Conservation (phyloP, 148 eudicot species). For the Rhododendron vialii region DNA sequence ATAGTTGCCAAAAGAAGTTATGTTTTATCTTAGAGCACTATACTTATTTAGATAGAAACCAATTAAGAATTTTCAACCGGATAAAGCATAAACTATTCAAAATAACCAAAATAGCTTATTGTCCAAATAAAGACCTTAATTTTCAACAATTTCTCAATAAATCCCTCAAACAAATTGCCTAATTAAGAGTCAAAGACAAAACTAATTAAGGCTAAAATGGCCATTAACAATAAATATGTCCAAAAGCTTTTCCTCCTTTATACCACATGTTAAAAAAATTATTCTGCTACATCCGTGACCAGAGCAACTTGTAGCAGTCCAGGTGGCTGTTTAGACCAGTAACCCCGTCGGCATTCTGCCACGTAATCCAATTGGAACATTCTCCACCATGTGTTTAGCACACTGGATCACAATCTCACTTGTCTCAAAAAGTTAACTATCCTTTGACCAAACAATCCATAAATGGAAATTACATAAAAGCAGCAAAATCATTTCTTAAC, state of each 20-base stretch:
- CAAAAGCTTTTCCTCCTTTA: background rate
- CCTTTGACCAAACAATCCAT: background rate
- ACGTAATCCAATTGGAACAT: background rate
- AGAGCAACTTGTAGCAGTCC: background rate
- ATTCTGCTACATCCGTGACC: background rate
- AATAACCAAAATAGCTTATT: background rate
- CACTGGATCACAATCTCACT: background rate
- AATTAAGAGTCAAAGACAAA: background rate
- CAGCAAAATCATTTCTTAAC: background rate
- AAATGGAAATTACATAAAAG: background rate
- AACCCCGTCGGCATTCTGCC: background rate
- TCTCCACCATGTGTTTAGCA: background rate
- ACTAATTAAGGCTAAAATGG: constrained; percentile 6
- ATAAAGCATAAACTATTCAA: background rate
- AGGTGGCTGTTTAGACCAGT: background rate
- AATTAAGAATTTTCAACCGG: background rate
- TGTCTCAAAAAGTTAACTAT: background rate
- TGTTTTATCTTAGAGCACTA: background rate
- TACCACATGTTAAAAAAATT: background rate
- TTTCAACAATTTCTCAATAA: background rate
- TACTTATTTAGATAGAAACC: background rate
- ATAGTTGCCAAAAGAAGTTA: background rate
- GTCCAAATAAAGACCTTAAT: background rate
- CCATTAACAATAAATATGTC: background rate
- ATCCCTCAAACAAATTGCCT: background rate